Percentiles rank a stretch among this genome's conserved stretches.
Conservation (phyloP, 2,329 filamentous ascomycete genomes). For the Colletotrichum lupini region DNA sequence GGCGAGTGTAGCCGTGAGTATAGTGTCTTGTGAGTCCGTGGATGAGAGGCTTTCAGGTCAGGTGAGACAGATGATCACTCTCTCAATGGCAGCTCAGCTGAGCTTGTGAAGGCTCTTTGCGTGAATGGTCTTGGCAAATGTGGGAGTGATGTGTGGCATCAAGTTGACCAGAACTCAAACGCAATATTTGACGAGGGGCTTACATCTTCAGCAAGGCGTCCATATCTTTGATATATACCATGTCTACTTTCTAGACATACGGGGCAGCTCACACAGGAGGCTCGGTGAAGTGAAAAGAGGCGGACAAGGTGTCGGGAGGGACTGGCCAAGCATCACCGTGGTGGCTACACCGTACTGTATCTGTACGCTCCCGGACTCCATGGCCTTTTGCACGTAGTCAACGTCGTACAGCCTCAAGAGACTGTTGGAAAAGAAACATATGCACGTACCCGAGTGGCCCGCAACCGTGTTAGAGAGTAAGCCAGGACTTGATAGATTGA, state of each 20-base stretch:
- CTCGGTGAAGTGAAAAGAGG: slow-evolving; percentile 1
- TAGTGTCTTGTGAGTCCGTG: neutral
- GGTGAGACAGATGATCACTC: neutral
- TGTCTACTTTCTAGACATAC: neutral
- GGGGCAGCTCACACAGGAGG: neutral
- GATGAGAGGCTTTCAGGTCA: neutral
- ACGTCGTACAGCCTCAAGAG: slow-evolving; percentile 28
- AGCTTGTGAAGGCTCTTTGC: neutral
- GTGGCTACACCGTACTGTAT: slow-evolving; percentile 39
- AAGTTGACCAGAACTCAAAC: neutral
- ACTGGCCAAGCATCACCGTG: slow-evolving; percentile 9
- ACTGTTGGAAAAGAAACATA: neutral
- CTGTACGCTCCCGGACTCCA: slow-evolving; percentile 48
- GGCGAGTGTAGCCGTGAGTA: neutral
- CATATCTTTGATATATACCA: slow-evolving; percentile 21
- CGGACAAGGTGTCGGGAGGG: neutral
- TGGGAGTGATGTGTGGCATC: neutral
- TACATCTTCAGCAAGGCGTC: neutral
- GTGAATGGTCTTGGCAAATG: neutral
- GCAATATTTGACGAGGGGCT: neutral
- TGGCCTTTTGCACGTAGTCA: slow-evolving; percentile 48
- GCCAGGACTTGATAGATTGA: neutral
- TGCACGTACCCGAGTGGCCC: slow-evolving; percentile 31
- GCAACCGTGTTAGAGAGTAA: neutral
- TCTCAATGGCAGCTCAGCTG: neutral